phyloP scores from a whole-genome alignment of 2,329 filamentous ascomycete genomes.

The Xylariaceae sp. region DNA sequence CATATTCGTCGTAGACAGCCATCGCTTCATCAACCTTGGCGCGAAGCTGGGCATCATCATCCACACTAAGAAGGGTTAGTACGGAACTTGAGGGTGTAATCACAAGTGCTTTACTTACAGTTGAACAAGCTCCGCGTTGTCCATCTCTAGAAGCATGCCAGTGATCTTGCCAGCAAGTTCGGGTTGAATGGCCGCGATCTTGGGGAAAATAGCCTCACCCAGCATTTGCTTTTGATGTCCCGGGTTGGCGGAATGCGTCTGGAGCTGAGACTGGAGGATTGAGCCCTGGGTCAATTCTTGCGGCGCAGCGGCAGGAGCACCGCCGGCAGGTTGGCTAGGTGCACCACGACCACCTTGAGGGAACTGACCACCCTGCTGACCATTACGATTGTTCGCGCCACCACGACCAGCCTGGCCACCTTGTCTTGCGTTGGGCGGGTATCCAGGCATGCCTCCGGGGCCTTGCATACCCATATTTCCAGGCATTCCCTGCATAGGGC shows the following conservation, averaged over 20 bases:
- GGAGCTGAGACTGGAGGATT: constrained; percentile 65
- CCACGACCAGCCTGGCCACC: constrained; percentile 48
- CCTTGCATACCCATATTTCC: constrained; percentile 67
- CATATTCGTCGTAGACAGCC: constrained; percentile 96
- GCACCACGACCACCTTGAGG: constrained; percentile 58
- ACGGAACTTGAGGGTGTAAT: constrained; percentile 1
- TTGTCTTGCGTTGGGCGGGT: constrained; percentile 61
- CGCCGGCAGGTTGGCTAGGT: constrained; percentile 47
- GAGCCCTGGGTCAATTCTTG: constrained; percentile 50
- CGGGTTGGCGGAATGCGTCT: constrained; percentile 56
- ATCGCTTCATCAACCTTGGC: constrained; percentile 98
- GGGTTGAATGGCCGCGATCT: constrained; percentile 93
- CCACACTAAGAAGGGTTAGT: constrained; percentile 67
- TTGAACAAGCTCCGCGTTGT: constrained; percentile 90
- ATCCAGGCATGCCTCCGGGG: constrained; percentile 60
- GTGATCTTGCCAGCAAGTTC: constrained; percentile 99
- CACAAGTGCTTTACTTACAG: constrained; percentile 71
- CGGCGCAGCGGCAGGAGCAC: constrained; percentile 42
- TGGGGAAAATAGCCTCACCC: constrained; percentile 96
- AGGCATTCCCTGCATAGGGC: constrained; percentile 77
- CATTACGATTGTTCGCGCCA: constrained; percentile 52
- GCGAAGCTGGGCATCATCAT: constrained; percentile 86
- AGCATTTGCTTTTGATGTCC: constrained; percentile 98
- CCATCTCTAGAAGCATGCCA: constrained; percentile 99
- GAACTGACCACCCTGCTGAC: constrained; percentile 49